A percentile compares a stretch with the other conserved stretches of the same genome.
Evolutionary conservation across 2,329 filamentous ascomycete genomes (phyloP).

Genomic region (Beauveria sp.): DNA sequence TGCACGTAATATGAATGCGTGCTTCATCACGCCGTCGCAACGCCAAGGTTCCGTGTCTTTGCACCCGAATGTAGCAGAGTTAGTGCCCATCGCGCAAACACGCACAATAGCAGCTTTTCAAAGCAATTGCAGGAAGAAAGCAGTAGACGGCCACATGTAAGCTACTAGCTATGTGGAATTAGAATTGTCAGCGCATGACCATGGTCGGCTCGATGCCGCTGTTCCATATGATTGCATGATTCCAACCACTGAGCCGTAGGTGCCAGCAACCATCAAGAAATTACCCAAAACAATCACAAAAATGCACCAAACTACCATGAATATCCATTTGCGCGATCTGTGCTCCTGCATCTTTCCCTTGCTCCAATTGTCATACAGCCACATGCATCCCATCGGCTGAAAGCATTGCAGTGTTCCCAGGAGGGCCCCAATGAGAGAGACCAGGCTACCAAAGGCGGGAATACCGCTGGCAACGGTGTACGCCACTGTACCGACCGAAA

Average conservation of each 20-base stretch:
- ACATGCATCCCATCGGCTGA: constrained; percentile 28
- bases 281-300: constrained; percentile 29
- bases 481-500: not conserved
- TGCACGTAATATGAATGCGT: no score
- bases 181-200: constrained; percentile 32
- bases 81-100: no score
- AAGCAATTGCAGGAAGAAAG: no score
- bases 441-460: not conserved
- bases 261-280: constrained; percentile 33
- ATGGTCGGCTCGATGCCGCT: constrained; percentile 17
- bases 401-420: not conserved
- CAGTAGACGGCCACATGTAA: no score
- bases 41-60: no score
- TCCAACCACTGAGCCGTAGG: constrained; percentile 31
- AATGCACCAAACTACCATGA: constrained; percentile 17
- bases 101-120: no score
- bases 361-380: constrained; percentile 34
- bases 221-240: constrained; percentile 32
- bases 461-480: not conserved
- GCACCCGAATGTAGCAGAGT: no score
- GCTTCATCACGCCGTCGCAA: no score
- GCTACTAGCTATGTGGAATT: constrained; percentile 10
- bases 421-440: not conserved
- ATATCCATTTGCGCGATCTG: constrained; percentile 13
- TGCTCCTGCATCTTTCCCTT: constrained; percentile 12